Base-by-base conservation (phyloP, 1,284 basidiomycete species). In the Apiotrichum sp. region DNA sequence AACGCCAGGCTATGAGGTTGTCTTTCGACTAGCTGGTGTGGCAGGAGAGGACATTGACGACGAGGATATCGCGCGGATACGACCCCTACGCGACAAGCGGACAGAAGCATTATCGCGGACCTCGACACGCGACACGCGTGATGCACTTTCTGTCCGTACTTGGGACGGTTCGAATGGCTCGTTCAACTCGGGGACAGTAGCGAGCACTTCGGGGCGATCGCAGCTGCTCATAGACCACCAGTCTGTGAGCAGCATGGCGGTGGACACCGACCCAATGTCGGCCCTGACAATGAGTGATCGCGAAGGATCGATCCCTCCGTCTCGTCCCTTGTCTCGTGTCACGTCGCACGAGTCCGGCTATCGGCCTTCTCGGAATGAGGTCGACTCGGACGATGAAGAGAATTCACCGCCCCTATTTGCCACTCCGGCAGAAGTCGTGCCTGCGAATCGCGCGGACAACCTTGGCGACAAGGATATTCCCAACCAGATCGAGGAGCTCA, bases 401-500 rank as follows among this genome's bases (percentile, higher is more conserved):
- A 31, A 50, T 16, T 65, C 66, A 31, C 50, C 59, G 14, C 65
- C 63, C 0, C 65, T 69, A 56, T 65, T 68, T 43, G 11, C 41
- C 14, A 44, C 31, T 40, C 16, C 36, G 39, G 34, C 34, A 35
- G 41, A 29, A n/a, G 11, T 4, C 34, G 22, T 35, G 32, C 33
- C 35, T 29, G 14, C 48, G 7, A 14, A 38, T 9, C 7, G 33
- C n/a, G 52, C 41, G 29, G 57, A 55, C 36, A 59, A 56, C 55
- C 51, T 56, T 9, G 61, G 61, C 45, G 63, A 64, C 41, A 50
- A 56, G 56, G 63, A 62, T 35, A 71, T 71, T 32, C 70, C 72
- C 35, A 73, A 73, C 50, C 77, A 78, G 56, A 72, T 80, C 16
- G 79, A 80, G 59, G 78, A 80, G 62, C 66, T 80, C n/a, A 71